Evolutionary conservation across 2,329 filamentous ascomycete species (phyloP).

Genomic region (Xylaria sp.): DNA sequence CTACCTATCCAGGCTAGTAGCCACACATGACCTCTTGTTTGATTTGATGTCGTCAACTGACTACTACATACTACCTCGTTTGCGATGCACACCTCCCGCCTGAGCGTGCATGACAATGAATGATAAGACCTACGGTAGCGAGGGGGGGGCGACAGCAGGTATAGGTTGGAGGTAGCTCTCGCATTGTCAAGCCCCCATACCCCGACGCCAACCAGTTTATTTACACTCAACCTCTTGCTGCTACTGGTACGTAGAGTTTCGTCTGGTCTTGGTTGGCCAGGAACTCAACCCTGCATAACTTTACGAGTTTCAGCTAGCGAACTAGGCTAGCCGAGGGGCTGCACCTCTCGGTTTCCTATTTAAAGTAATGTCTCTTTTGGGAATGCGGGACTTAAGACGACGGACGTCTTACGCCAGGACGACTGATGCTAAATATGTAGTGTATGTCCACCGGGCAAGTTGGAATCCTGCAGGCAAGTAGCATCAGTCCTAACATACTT

Average conservation of each 20-base stretch:
- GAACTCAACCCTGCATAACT: conserved; percentile 25
- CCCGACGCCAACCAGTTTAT: neutral
- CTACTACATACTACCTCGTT: neutral
- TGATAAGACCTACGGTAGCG: neutral
- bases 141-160: too few species aligned
- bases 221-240: too few species aligned
- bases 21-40: conserved; percentile 26
- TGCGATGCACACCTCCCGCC: neutral
- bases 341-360: conserved; percentile 23
- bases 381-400: conserved; percentile 20
- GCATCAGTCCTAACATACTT: too few species aligned
- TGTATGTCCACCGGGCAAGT: too few species aligned
- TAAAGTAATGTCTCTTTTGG: conserved; percentile 23
- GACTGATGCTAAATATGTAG: too few species aligned
- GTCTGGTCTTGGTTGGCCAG: conserved; percentile 12
- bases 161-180: neutral
- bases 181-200: neutral
- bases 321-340: conserved; percentile 18
- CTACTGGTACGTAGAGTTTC: neutral
- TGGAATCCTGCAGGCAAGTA: too few species aligned
- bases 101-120: neutral
- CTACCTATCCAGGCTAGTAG: neutral
- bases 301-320: conserved; percentile 27
- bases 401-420: neutral
- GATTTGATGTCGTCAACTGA: conserved; percentile 26